phyloP scores from a whole-genome alignment of 768 basidiomycete species.

The Kwoniella sp. region DNA sequence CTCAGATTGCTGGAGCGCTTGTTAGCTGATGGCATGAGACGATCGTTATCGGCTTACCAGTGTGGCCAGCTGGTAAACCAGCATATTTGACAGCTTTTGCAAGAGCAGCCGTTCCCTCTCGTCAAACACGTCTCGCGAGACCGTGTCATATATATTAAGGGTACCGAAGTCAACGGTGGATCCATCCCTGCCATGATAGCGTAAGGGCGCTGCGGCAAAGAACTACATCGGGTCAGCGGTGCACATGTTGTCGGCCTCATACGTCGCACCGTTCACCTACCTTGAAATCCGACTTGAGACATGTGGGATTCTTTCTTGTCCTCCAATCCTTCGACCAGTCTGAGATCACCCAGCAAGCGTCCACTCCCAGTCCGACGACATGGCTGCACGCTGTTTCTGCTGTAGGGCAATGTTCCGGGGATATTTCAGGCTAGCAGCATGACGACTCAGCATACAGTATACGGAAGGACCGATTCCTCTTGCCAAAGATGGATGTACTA shows the following conservation, averaged over 20 bases:
- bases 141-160: constrained; percentile 25
- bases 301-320: constrained; percentile 20
- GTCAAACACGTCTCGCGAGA: constrained; percentile 27
- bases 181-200: constrained; percentile 20
- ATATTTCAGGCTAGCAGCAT: background rate
- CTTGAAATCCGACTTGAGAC: background rate
- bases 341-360: constrained; percentile 22
- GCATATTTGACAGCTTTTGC: constrained; percentile 40
- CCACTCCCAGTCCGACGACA: background rate
- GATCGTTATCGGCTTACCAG: constrained; percentile 19
- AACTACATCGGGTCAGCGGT: constrained; percentile 21
- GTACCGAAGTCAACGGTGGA: constrained; percentile 31
- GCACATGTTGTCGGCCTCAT: no score
- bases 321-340: constrained; percentile 37
- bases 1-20: constrained; percentile 31
- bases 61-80: constrained; percentile 43
- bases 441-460: background rate
- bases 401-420: background rate
- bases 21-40: background rate
- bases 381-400: constrained; percentile 9
- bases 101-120: constrained; percentile 25
- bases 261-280: no score
- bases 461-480: background rate
- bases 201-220: constrained; percentile 30
- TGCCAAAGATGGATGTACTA: background rate